phyloP scores from a whole-genome alignment of 1,284 basidiomycete genomes.

The Phenoliferia sp. region DNA sequence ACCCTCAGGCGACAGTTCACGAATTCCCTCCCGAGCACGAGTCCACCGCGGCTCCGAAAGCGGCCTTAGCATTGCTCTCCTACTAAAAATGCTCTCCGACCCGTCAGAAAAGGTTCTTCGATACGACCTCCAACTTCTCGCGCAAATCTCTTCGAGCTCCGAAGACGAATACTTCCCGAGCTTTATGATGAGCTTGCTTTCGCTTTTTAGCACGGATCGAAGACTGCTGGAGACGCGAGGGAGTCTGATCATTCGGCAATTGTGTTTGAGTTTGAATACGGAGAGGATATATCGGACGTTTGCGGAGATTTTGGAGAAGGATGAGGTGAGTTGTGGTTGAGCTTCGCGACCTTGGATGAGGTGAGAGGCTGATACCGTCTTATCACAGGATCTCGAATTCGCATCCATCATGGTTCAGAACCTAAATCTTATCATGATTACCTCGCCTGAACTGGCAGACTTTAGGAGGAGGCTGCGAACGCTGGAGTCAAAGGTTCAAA shows the following conservation, averaged over 20 bases:
- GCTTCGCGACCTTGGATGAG: neutral
- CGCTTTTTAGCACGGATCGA: conserved; percentile 91
- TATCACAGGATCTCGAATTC: conserved; percentile 80
- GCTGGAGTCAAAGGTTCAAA: conserved; percentile 74
- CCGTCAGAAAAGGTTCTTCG: conserved; percentile 97
- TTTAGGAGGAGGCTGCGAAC: conserved; percentile 90
- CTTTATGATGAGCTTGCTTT: conserved; percentile 92
- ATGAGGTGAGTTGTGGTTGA: conserved; percentile 61
- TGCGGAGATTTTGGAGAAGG: conserved; percentile 94
- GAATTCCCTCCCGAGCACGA: conserved; percentile 4
- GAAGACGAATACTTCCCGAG: conserved; percentile 89
- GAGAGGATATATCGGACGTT: conserved; percentile 94
- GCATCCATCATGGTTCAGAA: conserved; percentile 97
- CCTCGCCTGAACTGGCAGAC: conserved; percentile 88
- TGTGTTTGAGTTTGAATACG: conserved; percentile 90
- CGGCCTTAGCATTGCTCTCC: conserved; percentile 63
- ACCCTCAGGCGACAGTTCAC: conserved; percentile 54
- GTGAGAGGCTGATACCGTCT: neutral
- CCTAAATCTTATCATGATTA: conserved; percentile 92
- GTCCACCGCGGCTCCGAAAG: conserved; percentile 3
- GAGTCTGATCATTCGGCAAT: conserved; percentile 90
- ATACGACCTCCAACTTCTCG: conserved; percentile 88
- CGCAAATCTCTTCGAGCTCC: conserved; percentile 84
- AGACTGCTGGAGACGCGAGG: conserved; percentile 85
- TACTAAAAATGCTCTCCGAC: conserved; percentile 94